Evolutionary conservation across 352 stramenopile species (phyloP), one percentile per base, ranked within the genome.

Genomic region (Peronospora destructor): DNA sequence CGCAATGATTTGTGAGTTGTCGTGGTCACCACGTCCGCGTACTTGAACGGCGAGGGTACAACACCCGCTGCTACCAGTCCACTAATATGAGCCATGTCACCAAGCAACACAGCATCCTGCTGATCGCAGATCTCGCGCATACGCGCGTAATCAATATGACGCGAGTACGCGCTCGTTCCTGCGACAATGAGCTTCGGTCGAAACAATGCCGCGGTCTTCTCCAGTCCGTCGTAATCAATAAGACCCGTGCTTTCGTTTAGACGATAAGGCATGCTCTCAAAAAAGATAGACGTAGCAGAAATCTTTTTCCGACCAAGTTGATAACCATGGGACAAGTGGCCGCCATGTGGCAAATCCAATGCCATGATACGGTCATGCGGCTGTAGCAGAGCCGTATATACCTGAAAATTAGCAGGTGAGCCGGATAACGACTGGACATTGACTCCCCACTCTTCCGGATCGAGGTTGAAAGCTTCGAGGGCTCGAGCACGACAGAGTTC

Each of bases 21-120:
- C 12, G 97, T 99, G 28, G 96, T 99, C 26, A 99, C 97, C 40
- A 99, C 95, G 68, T 99, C 97, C 1, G 91, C 90, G 64, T 95
- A 96, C 40, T 98, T 88, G 56, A 99, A 99, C 19, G 96, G 97
- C 21, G 88, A 96, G 0, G 96, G 96, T 49, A 99, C 95, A 7
- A 98, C 93, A 35, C 94, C 87, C 14, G 83, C 86, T 6, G 96
- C 88, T 33, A 99, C 94, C 17, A 99, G 81, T 33, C 97, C 97
- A 19, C 85, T 98, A 76, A 99, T 99, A 77, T 99, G 97, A 25
- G 97, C 97, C 97, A 99, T 99, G 68, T 99, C 97, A 6, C 95
- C 82, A 37, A 99, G 72, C 43, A 99, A 69, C 54, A 98, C 97
- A 5, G 97, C 94, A 42, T 96, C 95, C 56, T 98, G 63, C 63